A percentile compares a stretch with the other conserved stretches of the same genome.
These are phyloP conservation scores for Lolium rigidum DNA, from an alignment of 176 grass and related monocot genomes.

Conservation along the genomic window DNA sequence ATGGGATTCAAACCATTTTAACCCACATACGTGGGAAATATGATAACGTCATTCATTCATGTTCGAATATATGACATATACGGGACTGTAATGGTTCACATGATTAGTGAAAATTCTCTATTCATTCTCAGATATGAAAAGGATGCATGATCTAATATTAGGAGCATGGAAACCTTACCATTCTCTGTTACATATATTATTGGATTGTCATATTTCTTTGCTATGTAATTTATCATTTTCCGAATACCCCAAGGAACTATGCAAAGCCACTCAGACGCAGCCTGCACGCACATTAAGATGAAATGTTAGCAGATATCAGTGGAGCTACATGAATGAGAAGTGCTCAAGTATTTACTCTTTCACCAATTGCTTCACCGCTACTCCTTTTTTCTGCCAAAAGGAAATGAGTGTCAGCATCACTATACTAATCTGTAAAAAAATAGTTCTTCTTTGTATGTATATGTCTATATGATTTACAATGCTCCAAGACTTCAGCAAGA, in stretches of 20 bases:
- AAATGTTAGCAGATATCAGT: slow-evolving; percentile 17
- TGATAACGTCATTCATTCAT: neutral
- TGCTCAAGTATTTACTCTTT: slow-evolving; percentile 63
- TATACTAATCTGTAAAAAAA: neutral
- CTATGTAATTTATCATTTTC: slow-evolving; percentile 75
- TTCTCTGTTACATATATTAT: slow-evolving; percentile 92
- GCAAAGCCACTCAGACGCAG: slow-evolving; percentile 91
- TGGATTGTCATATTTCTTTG: slow-evolving; percentile 72
- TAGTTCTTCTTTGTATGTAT: too few relatives aligned
- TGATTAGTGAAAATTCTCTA: neutral
- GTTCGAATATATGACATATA: neutral
- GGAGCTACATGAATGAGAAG: slow-evolving; percentile 13
- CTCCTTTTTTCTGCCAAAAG: slow-evolving; percentile 68
- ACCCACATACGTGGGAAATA: slow-evolving; percentile 7
- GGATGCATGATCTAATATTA: neutral
- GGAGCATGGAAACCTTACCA: slow-evolving; percentile 56
- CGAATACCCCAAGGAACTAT: slow-evolving; percentile 94
- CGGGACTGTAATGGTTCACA: neutral
- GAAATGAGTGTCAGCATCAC: slow-evolving; percentile 43
- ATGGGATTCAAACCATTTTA: neutral
- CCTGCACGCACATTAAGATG: slow-evolving; percentile 63
- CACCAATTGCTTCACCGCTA: slow-evolving; percentile 80
- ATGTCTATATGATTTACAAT: neutral
- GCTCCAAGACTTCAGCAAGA: slow-evolving; percentile 20
- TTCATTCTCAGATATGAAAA: neutral